These are phyloP conservation scores for Talaromyces sp. DNA, from an alignment of 2,329 filamentous ascomycete genomes.

Conservation along the genomic window DNA sequence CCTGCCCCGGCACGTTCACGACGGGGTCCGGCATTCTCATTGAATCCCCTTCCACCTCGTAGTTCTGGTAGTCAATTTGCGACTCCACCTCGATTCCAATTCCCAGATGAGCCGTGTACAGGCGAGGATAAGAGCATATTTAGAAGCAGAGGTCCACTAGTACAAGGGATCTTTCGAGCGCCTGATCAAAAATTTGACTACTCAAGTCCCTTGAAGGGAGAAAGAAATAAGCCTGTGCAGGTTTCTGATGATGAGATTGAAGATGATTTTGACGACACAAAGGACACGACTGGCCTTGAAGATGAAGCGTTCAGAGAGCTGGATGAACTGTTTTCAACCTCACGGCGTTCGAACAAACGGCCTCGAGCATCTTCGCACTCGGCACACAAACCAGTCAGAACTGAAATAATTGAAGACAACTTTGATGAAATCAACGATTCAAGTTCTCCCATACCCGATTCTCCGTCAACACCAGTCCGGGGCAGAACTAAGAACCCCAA, in stretches of 20 bases:
- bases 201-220: neutral
- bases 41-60: constrained; percentile 5
- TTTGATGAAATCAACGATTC: constrained; percentile 4
- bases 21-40: constrained; percentile 15
- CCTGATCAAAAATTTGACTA: neutral
- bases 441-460: neutral
- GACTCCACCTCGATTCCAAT: constrained; percentile 17
- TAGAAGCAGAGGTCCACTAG: neutral
- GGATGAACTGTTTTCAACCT: constrained; percentile 31
- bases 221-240: neutral
- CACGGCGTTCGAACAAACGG: constrained; percentile 31
- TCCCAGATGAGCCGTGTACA: neutral
- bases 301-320: constrained; percentile 25
- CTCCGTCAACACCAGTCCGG: neutral
- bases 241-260: constrained; percentile 8
- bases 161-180: neutral
- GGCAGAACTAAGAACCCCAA: neutral
- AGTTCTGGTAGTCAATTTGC: constrained; percentile 17
- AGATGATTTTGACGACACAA: constrained; percentile 7
- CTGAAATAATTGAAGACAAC: neutral
- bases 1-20: constrained; percentile 1
- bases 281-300: constrained; percentile 7
- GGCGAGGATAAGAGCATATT: neutral
- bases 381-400: neutral
- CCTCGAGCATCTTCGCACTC: constrained; percentile 24